phyloP scores from a whole-genome alignment of 352 stramenopile species.

The Phytophthora syringae region DNA sequence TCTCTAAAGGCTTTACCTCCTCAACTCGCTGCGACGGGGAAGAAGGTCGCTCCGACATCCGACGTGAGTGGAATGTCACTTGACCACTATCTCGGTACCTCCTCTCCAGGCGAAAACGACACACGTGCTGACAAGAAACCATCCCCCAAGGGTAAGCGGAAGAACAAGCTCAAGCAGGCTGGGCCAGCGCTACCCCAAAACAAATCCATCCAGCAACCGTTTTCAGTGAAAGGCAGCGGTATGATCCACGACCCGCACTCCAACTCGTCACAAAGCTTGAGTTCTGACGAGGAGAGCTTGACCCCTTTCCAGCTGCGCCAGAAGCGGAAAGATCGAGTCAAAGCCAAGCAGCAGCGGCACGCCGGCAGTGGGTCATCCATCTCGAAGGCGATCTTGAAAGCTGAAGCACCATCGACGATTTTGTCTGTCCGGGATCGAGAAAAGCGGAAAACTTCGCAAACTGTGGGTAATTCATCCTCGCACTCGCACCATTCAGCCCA shows the following conservation, averaged over 20 bases:
- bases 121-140: slow-evolving; percentile 24
- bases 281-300: slow-evolving; percentile 35
- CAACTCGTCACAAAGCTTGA: slow-evolving; percentile 21
- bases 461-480: background rate
- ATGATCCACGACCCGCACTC: slow-evolving; percentile 14
- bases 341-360: slow-evolving; percentile 52
- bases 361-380: slow-evolving; percentile 26
- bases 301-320: slow-evolving; percentile 59
- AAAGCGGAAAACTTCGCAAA: slow-evolving; percentile 33
- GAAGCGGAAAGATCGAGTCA: slow-evolving; percentile 54
- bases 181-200: slow-evolving; percentile 23
- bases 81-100: slow-evolving; percentile 65
- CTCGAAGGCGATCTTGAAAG: slow-evolving; percentile 61
- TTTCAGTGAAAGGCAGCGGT: slow-evolving; percentile 32
- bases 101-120: slow-evolving; percentile 8
- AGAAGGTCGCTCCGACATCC: slow-evolving; percentile 19
- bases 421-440: slow-evolving; percentile 39
- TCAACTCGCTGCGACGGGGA: slow-evolving; percentile 19
- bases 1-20: slow-evolving; percentile 17
- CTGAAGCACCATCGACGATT: slow-evolving; percentile 31
- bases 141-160: slow-evolving; percentile 45
- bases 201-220: slow-evolving; percentile 22
- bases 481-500: slow-evolving; percentile 25
- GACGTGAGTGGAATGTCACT: slow-evolving; percentile 70
- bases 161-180: slow-evolving; percentile 26